Evolutionary conservation across 78 protist genomes (phyloP).

Genomic region (Planoprotostelium fungivorum): DNA sequence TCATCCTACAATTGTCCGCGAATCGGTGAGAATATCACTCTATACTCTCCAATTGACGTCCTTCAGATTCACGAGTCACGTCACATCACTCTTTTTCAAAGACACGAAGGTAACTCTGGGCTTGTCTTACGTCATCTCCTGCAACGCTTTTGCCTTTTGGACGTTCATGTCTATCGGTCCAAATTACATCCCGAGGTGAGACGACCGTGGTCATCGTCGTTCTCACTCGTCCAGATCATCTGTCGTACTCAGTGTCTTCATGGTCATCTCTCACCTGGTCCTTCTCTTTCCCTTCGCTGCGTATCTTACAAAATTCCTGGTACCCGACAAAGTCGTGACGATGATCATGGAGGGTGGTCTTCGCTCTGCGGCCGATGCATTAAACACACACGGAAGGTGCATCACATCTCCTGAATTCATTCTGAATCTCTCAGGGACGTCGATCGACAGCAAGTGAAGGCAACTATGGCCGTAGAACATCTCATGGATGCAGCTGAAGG

Average conservation of each 20-base stretch:
- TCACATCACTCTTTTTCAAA: background rate
- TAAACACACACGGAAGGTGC: background rate
- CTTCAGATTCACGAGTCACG: background rate
- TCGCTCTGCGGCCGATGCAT: background rate
- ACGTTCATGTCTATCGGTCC: background rate
- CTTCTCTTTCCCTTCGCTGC: constrained; percentile 8
- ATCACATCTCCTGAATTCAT: background rate
- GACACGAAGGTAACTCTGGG: background rate
- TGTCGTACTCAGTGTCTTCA: background rate
- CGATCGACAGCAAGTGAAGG: background rate
- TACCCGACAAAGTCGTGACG: constrained; percentile 7
- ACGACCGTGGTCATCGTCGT: background rate
- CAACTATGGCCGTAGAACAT: constrained; percentile 7
- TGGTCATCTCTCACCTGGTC: constrained; percentile 3
- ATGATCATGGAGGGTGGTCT: constrained; percentile 3
- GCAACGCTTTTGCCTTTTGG: constrained; percentile 14
- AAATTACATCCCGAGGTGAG: constrained; percentile 5
- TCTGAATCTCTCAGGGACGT: background rate
- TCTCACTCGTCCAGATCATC: background rate
- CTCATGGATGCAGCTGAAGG: constrained; percentile 9
- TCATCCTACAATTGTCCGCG: constrained; percentile 8
- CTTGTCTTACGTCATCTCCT: background rate
- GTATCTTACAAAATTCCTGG: constrained; percentile 4
- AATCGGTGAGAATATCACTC: background rate
- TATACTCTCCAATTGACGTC: background rate